These are phyloP conservation scores for Camelina neglecta DNA, from an alignment of 345 rosid genomes.

Conservation along the genomic window DNA sequence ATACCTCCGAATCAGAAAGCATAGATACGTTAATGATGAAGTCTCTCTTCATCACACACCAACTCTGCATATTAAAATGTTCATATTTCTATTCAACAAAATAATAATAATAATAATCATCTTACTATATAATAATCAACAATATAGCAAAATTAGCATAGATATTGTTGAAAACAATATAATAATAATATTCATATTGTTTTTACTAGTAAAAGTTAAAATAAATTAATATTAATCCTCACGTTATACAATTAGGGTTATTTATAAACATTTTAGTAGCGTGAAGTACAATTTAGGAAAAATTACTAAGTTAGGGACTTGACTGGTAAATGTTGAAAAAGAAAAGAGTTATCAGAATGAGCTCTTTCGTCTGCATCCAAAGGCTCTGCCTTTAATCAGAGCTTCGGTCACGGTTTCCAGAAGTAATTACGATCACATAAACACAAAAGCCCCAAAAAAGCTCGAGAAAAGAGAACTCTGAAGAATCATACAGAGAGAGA, in stretches of 20 bases:
- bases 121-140: background rate
- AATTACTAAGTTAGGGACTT: constrained; percentile 15
- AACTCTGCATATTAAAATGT: constrained; percentile 21
- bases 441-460: constrained; percentile 32
- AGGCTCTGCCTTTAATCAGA: constrained; percentile 41
- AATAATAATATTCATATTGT: background rate
- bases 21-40: constrained; percentile 24
- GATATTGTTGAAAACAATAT: background rate
- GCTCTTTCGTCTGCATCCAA: constrained; percentile 43
- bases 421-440: constrained; percentile 45
- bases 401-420: constrained; percentile 44
- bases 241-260: background rate
- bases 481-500: background rate
- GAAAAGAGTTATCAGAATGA: constrained; percentile 42
- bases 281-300: constrained; percentile 18
- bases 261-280: background rate
- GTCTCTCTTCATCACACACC: constrained; percentile 8
- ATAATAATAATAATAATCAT: background rate
- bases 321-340: constrained; percentile 14
- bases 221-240: background rate
- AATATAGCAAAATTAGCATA: background rate
- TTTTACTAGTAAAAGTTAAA: too few species aligned
- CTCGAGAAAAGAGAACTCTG: constrained; percentile 34
- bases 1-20: constrained; percentile 5
- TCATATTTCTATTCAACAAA: background rate